phyloP scores from a whole-genome alignment of 257 asterid species.

The Lycium barbarum region DNA sequence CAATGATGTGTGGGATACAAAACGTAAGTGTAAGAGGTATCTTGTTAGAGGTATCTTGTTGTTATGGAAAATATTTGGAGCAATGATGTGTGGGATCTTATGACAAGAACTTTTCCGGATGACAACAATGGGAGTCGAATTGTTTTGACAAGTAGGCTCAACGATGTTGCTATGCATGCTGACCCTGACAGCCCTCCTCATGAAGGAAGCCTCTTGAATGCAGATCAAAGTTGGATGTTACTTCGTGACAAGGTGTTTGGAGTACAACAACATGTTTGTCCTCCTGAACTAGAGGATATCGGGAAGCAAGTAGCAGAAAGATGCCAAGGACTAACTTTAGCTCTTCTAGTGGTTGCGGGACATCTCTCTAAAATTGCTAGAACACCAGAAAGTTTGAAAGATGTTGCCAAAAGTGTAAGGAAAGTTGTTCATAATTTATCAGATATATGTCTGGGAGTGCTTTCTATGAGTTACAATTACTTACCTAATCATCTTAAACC shows the following conservation, averaged over 20 bases:
- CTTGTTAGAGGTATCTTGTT: not conserved
- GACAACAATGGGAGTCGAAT: constrained; percentile 13
- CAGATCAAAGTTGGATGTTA: not conserved
- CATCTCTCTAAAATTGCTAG: not conserved
- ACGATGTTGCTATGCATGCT: not conserved
- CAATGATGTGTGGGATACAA: not conserved
- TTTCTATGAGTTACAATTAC: constrained; percentile 20
- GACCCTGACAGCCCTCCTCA: not conserved
- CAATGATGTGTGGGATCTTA: not conserved
- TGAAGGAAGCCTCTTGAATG: not conserved
- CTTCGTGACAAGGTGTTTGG: not conserved
- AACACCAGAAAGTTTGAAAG: not conserved
- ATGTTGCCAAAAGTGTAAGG: constrained; percentile 22
- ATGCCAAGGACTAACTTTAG: constrained; percentile 9
- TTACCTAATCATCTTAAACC: constrained; percentile 5
- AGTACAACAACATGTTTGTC: not conserved
- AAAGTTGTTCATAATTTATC: not conserved
- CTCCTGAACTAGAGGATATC: not conserved
- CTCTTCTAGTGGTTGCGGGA: constrained; percentile 1
- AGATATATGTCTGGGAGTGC: not conserved
- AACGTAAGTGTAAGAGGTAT: not conserved
- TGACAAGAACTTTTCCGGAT: not conserved
- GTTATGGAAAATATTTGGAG: constrained; percentile 14
- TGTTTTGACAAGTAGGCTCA: constrained; percentile 13
- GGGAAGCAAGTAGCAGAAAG: constrained; percentile 7